Evolutionary conservation across 257 asterid species (phyloP).

Genomic region (Echites panduratus): DNA sequence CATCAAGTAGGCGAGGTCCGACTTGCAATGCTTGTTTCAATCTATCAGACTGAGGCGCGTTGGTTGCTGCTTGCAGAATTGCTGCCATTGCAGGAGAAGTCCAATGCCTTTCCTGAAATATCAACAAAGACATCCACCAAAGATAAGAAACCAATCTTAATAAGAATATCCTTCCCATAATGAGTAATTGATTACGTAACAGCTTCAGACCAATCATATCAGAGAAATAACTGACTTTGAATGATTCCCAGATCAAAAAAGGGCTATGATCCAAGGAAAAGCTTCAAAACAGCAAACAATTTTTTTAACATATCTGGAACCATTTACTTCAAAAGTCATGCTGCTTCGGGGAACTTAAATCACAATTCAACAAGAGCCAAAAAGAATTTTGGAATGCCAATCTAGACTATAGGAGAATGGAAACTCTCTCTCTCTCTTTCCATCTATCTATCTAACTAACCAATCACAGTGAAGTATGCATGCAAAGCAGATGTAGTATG

Average conservation of each 20-base stretch:
- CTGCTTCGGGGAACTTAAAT: background rate
- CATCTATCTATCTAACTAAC: background rate
- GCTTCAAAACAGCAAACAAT: background rate
- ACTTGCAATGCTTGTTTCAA: conserved; percentile 68
- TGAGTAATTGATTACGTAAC: background rate
- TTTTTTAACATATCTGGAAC: background rate
- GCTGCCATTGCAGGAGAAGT: conserved; percentile 86
- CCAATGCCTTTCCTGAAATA: conserved; percentile 93
- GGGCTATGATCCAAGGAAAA: background rate
- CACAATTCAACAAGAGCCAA: background rate
- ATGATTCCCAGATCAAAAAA: background rate
- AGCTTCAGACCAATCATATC: background rate
- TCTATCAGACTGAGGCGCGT: conserved; percentile 63
- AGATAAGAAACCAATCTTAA: conserved; percentile 12
- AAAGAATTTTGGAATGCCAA: background rate
- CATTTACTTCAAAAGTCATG: background rate
- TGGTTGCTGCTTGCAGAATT: conserved; percentile 62
- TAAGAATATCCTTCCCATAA: background rate
- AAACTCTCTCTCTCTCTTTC: background rate
- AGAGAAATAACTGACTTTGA: background rate
- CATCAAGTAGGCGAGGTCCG: conserved; percentile 74
- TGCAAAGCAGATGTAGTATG: background rate
- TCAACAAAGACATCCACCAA: conserved; percentile 16
- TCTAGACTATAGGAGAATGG: background rate
- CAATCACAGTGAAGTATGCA: background rate